Evolutionary conservation across 805 yeast species (phyloP).

Genomic region (Alloascoidea hylecoeti): DNA sequence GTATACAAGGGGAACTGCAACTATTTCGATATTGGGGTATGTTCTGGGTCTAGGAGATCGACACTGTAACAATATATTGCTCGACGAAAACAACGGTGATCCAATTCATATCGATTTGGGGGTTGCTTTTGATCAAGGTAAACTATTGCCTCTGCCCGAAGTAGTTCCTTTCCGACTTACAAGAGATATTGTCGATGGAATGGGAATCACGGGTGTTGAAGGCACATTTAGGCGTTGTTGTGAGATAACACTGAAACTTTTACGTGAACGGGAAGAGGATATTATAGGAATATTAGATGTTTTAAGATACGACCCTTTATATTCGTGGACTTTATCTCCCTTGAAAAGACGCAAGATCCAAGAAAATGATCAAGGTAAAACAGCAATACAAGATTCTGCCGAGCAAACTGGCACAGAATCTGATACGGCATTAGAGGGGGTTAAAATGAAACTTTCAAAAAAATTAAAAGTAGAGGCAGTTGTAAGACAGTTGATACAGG

Average conservation of each 20-base stretch:
- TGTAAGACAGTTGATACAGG: slow-evolving; percentile 65
- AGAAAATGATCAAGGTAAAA: slow-evolving; percentile 9
- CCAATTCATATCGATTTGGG: slow-evolving; percentile 95
- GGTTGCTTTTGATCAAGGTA: slow-evolving; percentile 93
- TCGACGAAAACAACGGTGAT: slow-evolving; percentile 78
- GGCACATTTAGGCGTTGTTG: slow-evolving; percentile 67
- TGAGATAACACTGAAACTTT: slow-evolving; percentile 55
- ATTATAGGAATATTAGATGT: slow-evolving; percentile 78
- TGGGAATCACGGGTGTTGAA: slow-evolving; percentile 76
- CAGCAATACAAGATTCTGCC: slow-evolving; percentile 2
- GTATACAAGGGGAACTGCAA: slow-evolving; percentile 71
- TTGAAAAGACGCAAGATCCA: slow-evolving; percentile 42
- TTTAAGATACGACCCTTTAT: slow-evolving; percentile 82
- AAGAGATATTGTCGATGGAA: slow-evolving; percentile 81
- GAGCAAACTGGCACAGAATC: slow-evolving; percentile 53
- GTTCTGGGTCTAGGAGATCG: slow-evolving; percentile 90
- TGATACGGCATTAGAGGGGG: slow-evolving; percentile 60
- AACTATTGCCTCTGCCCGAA: slow-evolving; percentile 74
- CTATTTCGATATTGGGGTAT: slow-evolving; percentile 77
- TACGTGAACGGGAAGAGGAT: slow-evolving; percentile 50
- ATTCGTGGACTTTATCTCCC: slow-evolving; percentile 84
- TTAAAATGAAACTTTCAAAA: slow-evolving; percentile 55
- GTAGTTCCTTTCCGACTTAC: slow-evolving; percentile 88
- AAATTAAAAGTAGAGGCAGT: slow-evolving; percentile 74
- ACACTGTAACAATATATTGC: slow-evolving; percentile 77